Conservation (phyloP, 176 grass and related monocot species). For the Oryza punctata region DNA sequence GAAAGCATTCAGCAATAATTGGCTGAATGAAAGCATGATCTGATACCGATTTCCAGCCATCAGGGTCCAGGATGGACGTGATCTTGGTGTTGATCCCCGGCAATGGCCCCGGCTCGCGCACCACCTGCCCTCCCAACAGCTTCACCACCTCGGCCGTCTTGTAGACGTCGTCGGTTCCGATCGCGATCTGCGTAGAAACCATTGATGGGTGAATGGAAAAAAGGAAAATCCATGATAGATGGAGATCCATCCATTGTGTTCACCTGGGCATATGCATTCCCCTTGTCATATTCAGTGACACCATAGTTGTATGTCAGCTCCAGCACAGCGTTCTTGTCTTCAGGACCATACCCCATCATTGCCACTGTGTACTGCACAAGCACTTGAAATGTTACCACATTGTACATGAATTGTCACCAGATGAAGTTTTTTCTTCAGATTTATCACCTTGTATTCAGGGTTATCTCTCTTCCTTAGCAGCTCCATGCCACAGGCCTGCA, state of each 20-base stretch:
- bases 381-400: neutral
- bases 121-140: constrained; percentile 56
- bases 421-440: neutral
- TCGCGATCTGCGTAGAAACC: constrained; percentile 51
- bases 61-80: constrained; percentile 77
- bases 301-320: constrained; percentile 77
- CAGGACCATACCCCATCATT: constrained; percentile 72
- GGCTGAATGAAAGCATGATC: neutral
- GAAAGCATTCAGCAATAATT: neutral
- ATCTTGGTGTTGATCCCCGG: constrained; percentile 78
- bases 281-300: constrained; percentile 60
- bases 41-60: constrained; percentile 86
- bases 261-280: constrained; percentile 68
- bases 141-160: constrained; percentile 70
- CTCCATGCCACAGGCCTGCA: constrained; percentile 68
- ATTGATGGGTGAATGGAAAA: too few species aligned
- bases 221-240: neutral
- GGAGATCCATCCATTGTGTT: neutral
- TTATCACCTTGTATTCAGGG: constrained; percentile 70
- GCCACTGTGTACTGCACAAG: constrained; percentile 54
- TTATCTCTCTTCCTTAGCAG: constrained; percentile 57
- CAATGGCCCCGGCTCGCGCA: constrained; percentile 71
- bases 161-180: constrained; percentile 85
- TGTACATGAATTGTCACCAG: neutral
- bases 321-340: constrained; percentile 65